Evolutionary conservation across 768 basidiomycete species (phyloP), one percentile per base, ranked within the genome.

Genomic region (Chalciporus chontae): DNA sequence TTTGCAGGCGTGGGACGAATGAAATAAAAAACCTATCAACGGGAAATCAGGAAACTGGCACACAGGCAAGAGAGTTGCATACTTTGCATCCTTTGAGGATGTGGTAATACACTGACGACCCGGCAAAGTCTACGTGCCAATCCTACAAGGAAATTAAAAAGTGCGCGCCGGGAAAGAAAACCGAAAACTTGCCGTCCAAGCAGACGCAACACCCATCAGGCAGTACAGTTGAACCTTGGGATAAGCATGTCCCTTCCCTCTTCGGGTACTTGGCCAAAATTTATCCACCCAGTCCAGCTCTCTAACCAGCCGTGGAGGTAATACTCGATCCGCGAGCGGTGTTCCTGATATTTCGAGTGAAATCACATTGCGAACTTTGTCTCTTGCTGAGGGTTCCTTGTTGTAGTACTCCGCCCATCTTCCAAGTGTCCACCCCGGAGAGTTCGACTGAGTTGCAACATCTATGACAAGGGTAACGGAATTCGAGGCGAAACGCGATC

Each of bases 81-180:
- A 84, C 94, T 80, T 93, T 96, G 48, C 83, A 77, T 23, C 94
- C 94, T 38, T 74, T 78, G 17, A 96, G 75, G 52, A 99, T 85
- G 59, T 97, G 94, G 62, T 98, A 98, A 68, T 95, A 98, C n/a
- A 94, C 95, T 1, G 90, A 95, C 2, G 90, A 94, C 1, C 94
- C 96, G 18, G 95, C 95, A 64, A 99, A 97, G 70, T 99, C 96
- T 52, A 98, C 76, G 62, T 99, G 95, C 96, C 94, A 97, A 63
- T 97, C 95, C 93, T 94, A 61, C 42, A 26, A 6, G 34, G 21
- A 15, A 43, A 38, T 52, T 49, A 31, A 49, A 40, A 11, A 43
- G 39, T 13, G 15, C 4, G 5, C 2, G 4, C 11, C 11, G 11
- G 45, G 26, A 46, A 7, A 38, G 47, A 51, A 32, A 38, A 44